phyloP scores from a whole-genome alignment of 2,329 filamentous ascomycete genomes.

The Calonectria pauciramosa region DNA sequence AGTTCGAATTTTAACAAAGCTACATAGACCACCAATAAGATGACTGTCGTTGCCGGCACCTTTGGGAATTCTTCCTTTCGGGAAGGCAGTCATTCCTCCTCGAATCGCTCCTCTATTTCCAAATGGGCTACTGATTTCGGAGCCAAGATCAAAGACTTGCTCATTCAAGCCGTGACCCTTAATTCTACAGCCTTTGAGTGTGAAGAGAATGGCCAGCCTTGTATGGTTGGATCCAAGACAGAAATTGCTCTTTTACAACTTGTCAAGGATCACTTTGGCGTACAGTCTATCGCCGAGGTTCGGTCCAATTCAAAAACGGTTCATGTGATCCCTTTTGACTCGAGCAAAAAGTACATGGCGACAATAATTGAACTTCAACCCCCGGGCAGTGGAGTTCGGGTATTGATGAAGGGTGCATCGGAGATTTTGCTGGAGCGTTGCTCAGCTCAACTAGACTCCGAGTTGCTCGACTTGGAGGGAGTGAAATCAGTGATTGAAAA shows the following conservation, averaged over 20 bases:
- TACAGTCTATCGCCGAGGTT: constrained; percentile 58
- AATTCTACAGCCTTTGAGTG: constrained; percentile 71
- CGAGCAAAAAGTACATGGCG: constrained; percentile 66
- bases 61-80: constrained; percentile 39
- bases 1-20: constrained; percentile 42
- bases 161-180: constrained; percentile 62
- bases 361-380: constrained; percentile 61
- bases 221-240: constrained; percentile 68
- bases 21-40: constrained; percentile 45
- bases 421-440: constrained; percentile 65
- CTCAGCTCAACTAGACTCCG: constrained; percentile 34
- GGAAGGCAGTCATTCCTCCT: neutral
- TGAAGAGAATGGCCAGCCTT: constrained; percentile 54
- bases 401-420: constrained; percentile 69
- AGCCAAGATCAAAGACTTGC: constrained; percentile 47
- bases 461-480: constrained; percentile 57
- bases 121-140: constrained; percentile 28
- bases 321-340: constrained; percentile 67
- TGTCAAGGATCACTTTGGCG: constrained; percentile 62
- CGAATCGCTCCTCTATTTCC: neutral
- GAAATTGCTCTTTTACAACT: constrained; percentile 66
- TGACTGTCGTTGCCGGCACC: constrained; percentile 42
- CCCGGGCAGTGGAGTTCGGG: constrained; percentile 51
- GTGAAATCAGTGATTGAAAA: constrained; percentile 67
- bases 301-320: constrained; percentile 59